Percentiles rank a stretch among this genome's conserved stretches.
These are phyloP conservation scores for Populus hybrid DNA, from an alignment of 441 rosid genomes.

Conservation along the genomic window DNA sequence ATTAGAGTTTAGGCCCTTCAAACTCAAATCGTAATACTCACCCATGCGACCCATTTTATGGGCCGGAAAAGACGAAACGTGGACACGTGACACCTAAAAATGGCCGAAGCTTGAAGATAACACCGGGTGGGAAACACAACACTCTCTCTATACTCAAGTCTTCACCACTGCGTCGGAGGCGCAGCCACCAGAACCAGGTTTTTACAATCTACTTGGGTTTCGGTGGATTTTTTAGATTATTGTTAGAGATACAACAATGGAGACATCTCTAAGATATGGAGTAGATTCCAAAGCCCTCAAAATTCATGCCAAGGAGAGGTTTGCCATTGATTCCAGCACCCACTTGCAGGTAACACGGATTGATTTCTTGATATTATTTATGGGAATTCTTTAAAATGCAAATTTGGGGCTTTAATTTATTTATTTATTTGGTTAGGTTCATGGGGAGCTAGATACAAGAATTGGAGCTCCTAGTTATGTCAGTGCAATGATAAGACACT, in stretches of 20 bases:
- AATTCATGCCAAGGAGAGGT: slow-evolving; percentile 88
- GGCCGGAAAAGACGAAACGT: background rate
- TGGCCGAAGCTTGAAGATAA: background rate
- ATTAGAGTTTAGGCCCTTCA: background rate
- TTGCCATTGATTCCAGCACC: slow-evolving; percentile 57
- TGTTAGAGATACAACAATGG: slow-evolving; percentile 37
- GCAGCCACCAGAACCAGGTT: background rate
- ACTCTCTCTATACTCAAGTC: background rate
- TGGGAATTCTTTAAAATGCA: background rate
- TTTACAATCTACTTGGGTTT: background rate
- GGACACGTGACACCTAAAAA: background rate
- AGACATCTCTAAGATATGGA: slow-evolving; percentile 74
- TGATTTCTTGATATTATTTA: background rate
- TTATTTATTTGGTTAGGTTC: slow-evolving; percentile 48
- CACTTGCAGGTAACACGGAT: slow-evolving; percentile 53
- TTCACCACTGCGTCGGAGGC: background rate
- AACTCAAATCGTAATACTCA: background rate
- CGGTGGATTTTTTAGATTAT: background rate
- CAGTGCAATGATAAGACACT: slow-evolving; percentile 62
- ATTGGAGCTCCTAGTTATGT: slow-evolving; percentile 54
- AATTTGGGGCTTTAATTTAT: background rate
- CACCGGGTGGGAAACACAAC: background rate
- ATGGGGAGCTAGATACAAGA: slow-evolving; percentile 86
- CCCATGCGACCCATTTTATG: background rate
- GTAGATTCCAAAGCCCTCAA: slow-evolving; percentile 60